phyloP scores from a whole-genome alignment of 1,284 basidiomycete species.

The Volvariella volvacea region DNA sequence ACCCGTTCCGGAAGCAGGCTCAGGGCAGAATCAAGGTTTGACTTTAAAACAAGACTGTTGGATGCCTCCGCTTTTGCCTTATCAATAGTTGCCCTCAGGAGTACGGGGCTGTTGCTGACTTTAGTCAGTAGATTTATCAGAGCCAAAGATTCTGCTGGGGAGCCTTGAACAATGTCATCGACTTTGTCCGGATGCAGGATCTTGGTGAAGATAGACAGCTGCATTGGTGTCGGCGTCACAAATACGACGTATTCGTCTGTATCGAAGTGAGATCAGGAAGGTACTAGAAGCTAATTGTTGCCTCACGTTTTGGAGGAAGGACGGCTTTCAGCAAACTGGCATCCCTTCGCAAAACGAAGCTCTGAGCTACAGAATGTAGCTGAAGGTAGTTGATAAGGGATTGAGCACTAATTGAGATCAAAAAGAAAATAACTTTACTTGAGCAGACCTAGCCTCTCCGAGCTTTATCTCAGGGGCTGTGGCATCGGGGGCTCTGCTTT shows the following conservation, averaged over 20 bases:
- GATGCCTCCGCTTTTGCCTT: slow-evolving; percentile 38
- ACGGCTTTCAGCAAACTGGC: slow-evolving; percentile 78
- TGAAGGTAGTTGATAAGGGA: too few species aligned
- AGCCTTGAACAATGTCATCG: slow-evolving; percentile 57
- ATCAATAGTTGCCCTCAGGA: slow-evolving; percentile 71
- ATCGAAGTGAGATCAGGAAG: slow-evolving; percentile 2
- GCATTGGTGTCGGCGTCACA: slow-evolving; percentile 76
- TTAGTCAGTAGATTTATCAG: slow-evolving; percentile 80
- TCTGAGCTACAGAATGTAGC: slow-evolving; percentile 73
- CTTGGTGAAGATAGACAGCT: slow-evolving; percentile 74
- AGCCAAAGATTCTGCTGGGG: slow-evolving; percentile 77
- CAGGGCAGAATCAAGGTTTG: slow-evolving; percentile 58
- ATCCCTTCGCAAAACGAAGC: slow-evolving; percentile 88
- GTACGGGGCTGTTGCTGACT: slow-evolving; percentile 89
- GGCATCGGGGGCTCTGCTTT: slow-evolving; percentile 77
- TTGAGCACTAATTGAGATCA: too few species aligned
- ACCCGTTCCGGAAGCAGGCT: slow-evolving; percentile 59
- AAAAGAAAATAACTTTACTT: slow-evolving; percentile 37
- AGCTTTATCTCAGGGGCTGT: slow-evolving; percentile 65
- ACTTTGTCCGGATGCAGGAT: slow-evolving; percentile 68
- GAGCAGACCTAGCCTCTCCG: slow-evolving; percentile 67
- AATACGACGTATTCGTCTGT: slow-evolving; percentile 95
- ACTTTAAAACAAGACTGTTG: slow-evolving; percentile 29
- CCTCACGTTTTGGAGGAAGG: slow-evolving; percentile 85
- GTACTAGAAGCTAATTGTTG: slow-evolving; percentile 5